These are phyloP conservation scores for Gentiana dahurica DNA, from an alignment of 257 asterid genomes.

Conservation along the genomic window DNA sequence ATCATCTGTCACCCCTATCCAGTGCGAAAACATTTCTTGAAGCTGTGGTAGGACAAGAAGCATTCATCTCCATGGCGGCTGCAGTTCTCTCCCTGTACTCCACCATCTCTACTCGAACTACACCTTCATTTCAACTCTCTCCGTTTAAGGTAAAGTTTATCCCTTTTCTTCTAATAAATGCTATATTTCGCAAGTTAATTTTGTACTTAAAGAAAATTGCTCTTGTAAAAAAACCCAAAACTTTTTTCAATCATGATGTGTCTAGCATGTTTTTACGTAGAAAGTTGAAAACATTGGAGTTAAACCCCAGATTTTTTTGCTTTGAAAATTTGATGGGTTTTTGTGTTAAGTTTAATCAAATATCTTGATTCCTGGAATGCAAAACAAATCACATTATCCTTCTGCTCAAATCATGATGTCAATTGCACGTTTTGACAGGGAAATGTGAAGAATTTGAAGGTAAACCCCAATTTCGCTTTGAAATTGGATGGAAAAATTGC, in stretches of 20 bases:
- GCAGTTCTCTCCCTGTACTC: conserved; percentile 46
- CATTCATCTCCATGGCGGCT: conserved; percentile 58
- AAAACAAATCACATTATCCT: not conserved
- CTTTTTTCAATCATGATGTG: no score
- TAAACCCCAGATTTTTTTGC: not conserved
- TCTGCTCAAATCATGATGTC: conserved; percentile 2
- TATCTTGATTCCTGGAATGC: not conserved
- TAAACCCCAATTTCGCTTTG: conserved; percentile 25
- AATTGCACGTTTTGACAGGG: conserved; percentile 33
- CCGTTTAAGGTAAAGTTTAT: conserved; percentile 48
- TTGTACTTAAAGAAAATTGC: no score
- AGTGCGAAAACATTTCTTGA: not conserved
- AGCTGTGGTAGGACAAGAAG: conserved; percentile 3
- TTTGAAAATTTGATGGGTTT: not conserved
- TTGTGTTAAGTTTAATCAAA: not conserved
- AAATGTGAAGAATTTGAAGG: conserved; percentile 34
- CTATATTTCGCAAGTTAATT: no score
- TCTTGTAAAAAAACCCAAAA: no score
- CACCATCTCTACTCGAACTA: conserved; percentile 9
- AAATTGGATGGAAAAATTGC: conserved; percentile 24
- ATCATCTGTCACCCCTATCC: conserved; percentile 13
- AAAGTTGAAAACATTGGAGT: no score
- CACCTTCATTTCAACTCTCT: conserved; percentile 21
- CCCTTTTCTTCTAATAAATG: not conserved
- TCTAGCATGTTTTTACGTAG: no score